Evolutionary conservation across 768 basidiomycete genomes (phyloP), one percentile per base, ranked within the genome.

Genomic region (Termitomyces eurrhizus): DNA sequence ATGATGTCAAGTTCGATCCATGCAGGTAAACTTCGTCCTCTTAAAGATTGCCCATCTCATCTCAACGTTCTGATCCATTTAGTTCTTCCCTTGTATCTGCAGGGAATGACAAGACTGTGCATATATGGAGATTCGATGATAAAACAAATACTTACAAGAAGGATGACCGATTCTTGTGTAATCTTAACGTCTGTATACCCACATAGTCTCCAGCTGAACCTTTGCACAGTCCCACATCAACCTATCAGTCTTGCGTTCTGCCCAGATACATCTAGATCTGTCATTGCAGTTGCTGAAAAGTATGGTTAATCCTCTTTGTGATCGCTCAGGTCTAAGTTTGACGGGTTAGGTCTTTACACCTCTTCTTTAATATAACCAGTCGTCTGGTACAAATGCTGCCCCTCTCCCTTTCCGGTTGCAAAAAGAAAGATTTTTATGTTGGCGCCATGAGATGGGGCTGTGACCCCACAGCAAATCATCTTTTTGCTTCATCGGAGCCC

Each of bases 401-500:
- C 5, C 61, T 68, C 14, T 45, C 62, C 5, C 59, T 68, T 26
- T 64, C 41, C 49, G 64, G 61, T 13, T 52, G 44, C 61, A 70
- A 35, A 65, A 67, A 26, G 18, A 65, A 64, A 3, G 53, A 56
- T 26, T 69, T 76, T 52, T 53, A 62, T 26, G 68, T 78, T 33
- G 86, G 85, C 3, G 70, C 79, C 7, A 77, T 84, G 26, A 68
- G 70, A 9, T 89, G 87, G 87, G 87, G 87, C 1, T 48, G 37
- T 21, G 77, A 70, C 0, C 52, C 67, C 0, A 79, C 82, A 0
- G 62, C 73, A 0, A 64, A 74, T 14, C 60, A 74, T 12, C 62
- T 88, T 14, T 86, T 85, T 67, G 81, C 83, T 0, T 87, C 84
- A 1, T 83, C 85, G 1, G 86, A 87, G 63, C 79, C 83, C 5